Base-by-base conservation (phyloP, 2,329 filamentous ascomycete genomes). In the Curvularia hawaiiensis region DNA sequence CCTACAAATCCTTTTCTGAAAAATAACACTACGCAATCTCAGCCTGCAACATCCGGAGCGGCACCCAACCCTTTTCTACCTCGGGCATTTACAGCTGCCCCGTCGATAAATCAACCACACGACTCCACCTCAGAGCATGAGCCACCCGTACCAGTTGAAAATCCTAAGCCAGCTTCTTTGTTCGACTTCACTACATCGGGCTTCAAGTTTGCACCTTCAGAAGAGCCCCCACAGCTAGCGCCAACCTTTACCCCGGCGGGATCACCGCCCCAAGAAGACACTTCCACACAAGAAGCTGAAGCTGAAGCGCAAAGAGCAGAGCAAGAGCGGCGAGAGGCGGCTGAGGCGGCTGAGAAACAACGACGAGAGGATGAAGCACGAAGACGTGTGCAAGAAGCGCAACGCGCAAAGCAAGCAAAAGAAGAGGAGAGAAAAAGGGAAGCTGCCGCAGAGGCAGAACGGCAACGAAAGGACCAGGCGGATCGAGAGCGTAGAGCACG, bases 241-340 rank as follows among this genome's bases (percentile, higher is more conserved):
- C 46, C 56, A 4, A 63, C 66, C 5, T 64, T 67, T 9, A 63
- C 63, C 14, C 58, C 63, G 31, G 47, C 61, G 28, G 62, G 48
- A 26, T 57, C 61, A 18, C 62, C 62, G 31, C 56, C 61, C 10
- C 61, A 53, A 18, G 44, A 56, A 18, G 51, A 54, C 9, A 24
- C 52, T 24, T 50, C 59, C 22, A 16, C 54, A 31, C 55, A 66
- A 30, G 62, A 65, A 12, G 41, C 16, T 31, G 46, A 65, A n/a
- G 41, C 12, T 31, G 46, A 54, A 26, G 18, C 24, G 30, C 40
- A 54, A 24, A 46, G 31, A 12, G 58, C 50, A 24, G 60, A 64
- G 50, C 59, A 64, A 39, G 50, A 58, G n/a, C 63, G 57, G 30
- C 50, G 43, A 5, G 51, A 57, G 28, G 65, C 60, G 22, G 57